Base-by-base conservation (phyloP, 83 land plant species). In the Diphasiastrum complanatum region DNA sequence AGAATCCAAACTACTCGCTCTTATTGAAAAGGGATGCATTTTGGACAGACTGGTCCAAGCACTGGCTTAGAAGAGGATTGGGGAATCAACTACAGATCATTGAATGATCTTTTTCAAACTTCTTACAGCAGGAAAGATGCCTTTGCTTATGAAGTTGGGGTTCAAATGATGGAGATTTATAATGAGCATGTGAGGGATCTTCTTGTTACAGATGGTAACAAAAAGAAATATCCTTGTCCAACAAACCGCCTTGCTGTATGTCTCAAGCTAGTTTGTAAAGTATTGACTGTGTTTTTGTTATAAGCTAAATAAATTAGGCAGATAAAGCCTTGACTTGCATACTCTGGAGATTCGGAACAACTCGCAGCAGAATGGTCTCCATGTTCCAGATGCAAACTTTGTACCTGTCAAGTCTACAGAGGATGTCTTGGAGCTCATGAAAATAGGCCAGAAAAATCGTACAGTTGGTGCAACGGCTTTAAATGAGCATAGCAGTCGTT, bases 381-480 rank as follows among this genome's bases (percentile, higher is more conserved):
- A 77, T 62, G 95, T 91, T 2, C 97, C 97, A 70, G 95, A 87
- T 64, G 97, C 97, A 26, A 80, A 82, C 60, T 75, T 87, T 84
- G 69, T 80, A 47, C 71, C 85, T 43, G 97, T 91, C 29, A 77
- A 60, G 16, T 87, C 85, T 51, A 87, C 89, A 20, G 33, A 54
- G 31, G 95, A 91, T 73, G 97, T 91, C 0, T 18, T 91, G 30
- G 95, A 87, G 20, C 48, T 91, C 47, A 87, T 91, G 97, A 69
- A 75, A 33, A 77, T 79, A 47, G 97, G 95, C 1, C 80, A 79
- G 58, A 76, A 65, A 71, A 91, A 91, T 54, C 67, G 97, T 51
- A 90, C 87, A 68, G 85, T 87, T 19, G 95, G 97, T 51, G 81
- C 97, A 14, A 91, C 97, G 29, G 97, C 97, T 51, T 75, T 91